Evolutionary conservation across 257 asterid species (phyloP).

Genomic region (Penstemon davidsonii): DNA sequence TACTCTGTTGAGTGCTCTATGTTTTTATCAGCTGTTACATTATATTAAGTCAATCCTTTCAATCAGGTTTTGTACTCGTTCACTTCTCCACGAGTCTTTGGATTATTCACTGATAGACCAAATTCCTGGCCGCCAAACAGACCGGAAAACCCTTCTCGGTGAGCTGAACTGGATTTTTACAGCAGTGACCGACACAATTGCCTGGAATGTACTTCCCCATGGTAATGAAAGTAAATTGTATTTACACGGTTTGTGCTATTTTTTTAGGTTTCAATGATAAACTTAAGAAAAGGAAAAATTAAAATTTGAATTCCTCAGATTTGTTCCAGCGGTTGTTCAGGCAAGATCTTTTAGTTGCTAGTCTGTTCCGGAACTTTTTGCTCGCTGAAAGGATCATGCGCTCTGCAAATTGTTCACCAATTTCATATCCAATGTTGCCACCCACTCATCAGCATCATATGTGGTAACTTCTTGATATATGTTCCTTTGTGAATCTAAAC

Average conservation of each 20-base stretch:
- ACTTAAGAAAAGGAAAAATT: slow-evolving; percentile 8
- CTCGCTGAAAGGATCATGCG: slow-evolving; percentile 98
- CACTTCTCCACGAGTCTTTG: slow-evolving; percentile 76
- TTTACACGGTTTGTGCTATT: not conserved
- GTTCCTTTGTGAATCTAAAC: slow-evolving; percentile 12
- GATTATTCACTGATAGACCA: slow-evolving; percentile 79
- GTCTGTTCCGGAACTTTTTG: slow-evolving; percentile 84
- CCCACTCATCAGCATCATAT: slow-evolving; percentile 97
- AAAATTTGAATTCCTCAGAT: slow-evolving; percentile 50
- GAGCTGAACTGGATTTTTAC: slow-evolving; percentile 98
- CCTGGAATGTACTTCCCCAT: slow-evolving; percentile 97
- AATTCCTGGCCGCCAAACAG: slow-evolving; percentile 97
- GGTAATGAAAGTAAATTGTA: slow-evolving; percentile 45
- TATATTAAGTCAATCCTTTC: slow-evolving; percentile 15
- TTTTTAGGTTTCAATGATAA: slow-evolving; percentile 10
- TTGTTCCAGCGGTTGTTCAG: slow-evolving; percentile 90
- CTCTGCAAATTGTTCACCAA: slow-evolving; percentile 92
- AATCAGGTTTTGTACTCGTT: slow-evolving; percentile 77
- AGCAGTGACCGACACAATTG: slow-evolving; percentile 93
- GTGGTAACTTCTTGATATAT: slow-evolving; percentile 56
- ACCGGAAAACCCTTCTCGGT: slow-evolving; percentile 91
- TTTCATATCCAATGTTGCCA: slow-evolving; percentile 82
- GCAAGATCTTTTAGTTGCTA: slow-evolving; percentile 93
- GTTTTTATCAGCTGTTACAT: slow-evolving; percentile 6
- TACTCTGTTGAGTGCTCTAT: not conserved